Base-by-base conservation (phyloP, 2,329 filamentous ascomycete species). In the Botrytis sinoallii region DNA sequence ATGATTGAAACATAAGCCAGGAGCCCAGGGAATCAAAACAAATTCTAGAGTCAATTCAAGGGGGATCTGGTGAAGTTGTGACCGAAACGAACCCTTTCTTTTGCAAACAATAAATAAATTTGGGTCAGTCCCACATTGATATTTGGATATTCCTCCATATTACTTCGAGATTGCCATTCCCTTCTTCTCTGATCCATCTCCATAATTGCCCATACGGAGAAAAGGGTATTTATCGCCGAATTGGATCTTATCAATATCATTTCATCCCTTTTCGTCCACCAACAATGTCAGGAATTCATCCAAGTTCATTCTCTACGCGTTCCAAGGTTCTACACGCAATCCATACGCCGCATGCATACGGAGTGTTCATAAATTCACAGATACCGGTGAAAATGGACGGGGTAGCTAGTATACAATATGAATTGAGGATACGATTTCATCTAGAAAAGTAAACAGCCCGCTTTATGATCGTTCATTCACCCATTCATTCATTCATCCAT, bases 201-300 rank as follows among this genome's bases (percentile, higher is more conserved):
- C 52, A 57, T 29, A 57, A 57, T 57, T 57, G 52, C 16, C 52
- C 52, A 57, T 57, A 57, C 25, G 52, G 52, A 55, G 52, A 55
- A 29, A 29, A 29, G 52, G 25, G n/a, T 14, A 29, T 16, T 29
- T 61, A 38, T 70, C 40, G 68, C 68, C 68, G 55, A n/a, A 61
- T 70, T 38, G 25, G 38, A 44, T 46, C 68, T 70, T 70, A 63
- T 70, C 55, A n/a, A 25, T 40, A 32, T 32, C 14, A 32, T 57
- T 57, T 20, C 29, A 46, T 61, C 68, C 68, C 55, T 70, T 70
- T 64, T 38, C n/a, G 44, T 67, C n/a, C n/a, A 57, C 52, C 52
- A 29, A 57, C n/a, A 16, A 57, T 57, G n/a, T 16, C 52, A 29
- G 14, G 16, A 6, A 57, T 57, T 29, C 52, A 57, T 57, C 52